Evolutionary conservation across 306 rosid species (phyloP), one percentile per base, ranked within the genome.

Genomic region (Sindora glabra): DNA sequence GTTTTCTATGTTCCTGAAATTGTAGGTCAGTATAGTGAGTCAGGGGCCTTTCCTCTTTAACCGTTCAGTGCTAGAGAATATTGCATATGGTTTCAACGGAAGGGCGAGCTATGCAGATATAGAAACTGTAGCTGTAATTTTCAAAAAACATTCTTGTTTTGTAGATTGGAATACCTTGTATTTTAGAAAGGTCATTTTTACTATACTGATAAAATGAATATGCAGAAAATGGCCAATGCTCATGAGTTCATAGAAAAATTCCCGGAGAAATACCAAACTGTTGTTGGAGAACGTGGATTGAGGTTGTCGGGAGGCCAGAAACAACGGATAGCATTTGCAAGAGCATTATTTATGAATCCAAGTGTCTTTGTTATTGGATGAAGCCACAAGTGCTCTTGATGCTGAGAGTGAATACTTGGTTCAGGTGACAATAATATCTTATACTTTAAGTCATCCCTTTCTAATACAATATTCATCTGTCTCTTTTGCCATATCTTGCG

Each of bases 231-330:
- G 92, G 92, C 92, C 49, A 85, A 79, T 15, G 92, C 92, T 0
- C 86, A 85, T 12, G 88, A 81, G 5, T 85, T 85, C 51, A 27
- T 85, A 46, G 77, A 77, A 8, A 81, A 76, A 17, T 85, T 85
- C 65, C 88, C 92, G 4, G 92, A 81, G 2, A 74, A 79, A 63
- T 79, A 81, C 65, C 41, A 70, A 56, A 85, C 92, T n/a, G 57
- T 66, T 45, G 88, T 85, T 23, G 88, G 92, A 41, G 92, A 85
- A 39, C 81, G 86, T 13, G 88, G 92, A 10, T 19, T 81, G 61
- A 73, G 92, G 80, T 78, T 85, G 29, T 85, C 92, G 2, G 92
- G 92, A 38, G 92, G 92, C n/a, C 92, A 85, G 74, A 81, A 81
- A 70, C 92, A 85, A 72, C 71, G 88, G 65, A 56, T 85, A 71